Conservation (phyloP, 2,329 filamentous ascomycete genomes). For the Elsinoe arachidis region DNA sequence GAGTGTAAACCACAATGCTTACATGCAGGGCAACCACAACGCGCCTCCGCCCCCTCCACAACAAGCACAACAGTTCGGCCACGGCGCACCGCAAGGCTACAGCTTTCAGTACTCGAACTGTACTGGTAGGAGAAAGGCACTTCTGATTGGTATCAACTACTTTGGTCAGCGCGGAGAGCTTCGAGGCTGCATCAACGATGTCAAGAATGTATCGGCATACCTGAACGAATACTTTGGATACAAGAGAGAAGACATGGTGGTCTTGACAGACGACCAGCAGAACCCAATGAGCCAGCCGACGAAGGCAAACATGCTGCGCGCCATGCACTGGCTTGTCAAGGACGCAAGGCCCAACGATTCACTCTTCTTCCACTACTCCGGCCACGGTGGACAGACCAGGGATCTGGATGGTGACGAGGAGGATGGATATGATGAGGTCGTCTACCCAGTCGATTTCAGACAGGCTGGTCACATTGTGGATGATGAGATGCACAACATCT, state of each 20-base stretch:
- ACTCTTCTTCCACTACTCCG: conserved; percentile 95
- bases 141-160: conserved; percentile 94
- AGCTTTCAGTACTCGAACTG: conserved; percentile 87
- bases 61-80: conserved; percentile 58
- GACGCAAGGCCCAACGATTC: conserved; percentile 88
- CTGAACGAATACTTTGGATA: conserved; percentile 85
- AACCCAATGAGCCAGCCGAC: conserved; percentile 96
- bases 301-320: conserved; percentile 86
- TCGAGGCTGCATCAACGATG: conserved; percentile 91
- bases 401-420: conserved; percentile 73
- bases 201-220: conserved; percentile 92
- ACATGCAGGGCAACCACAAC: conserved; percentile 47
- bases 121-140: conserved; percentile 76
- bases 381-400: conserved; percentile 73
- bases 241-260: conserved; percentile 92
- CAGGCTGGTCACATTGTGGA: conserved; percentile 74
- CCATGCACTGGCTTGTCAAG: conserved; percentile 97
- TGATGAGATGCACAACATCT: conserved; percentile 72
- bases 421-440: conserved; percentile 74
- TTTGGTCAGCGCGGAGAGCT: conserved; percentile 87
- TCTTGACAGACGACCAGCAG: conserved; percentile 91
- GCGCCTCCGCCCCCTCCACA: conserved; percentile 29
- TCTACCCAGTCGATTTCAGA: conserved; percentile 75
- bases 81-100: conserved; percentile 71
- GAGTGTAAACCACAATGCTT: conserved; percentile 44